These are phyloP conservation scores for Mycena galericulata DNA, from an alignment of 768 basidiomycete genomes.

Conservation along the genomic window DNA sequence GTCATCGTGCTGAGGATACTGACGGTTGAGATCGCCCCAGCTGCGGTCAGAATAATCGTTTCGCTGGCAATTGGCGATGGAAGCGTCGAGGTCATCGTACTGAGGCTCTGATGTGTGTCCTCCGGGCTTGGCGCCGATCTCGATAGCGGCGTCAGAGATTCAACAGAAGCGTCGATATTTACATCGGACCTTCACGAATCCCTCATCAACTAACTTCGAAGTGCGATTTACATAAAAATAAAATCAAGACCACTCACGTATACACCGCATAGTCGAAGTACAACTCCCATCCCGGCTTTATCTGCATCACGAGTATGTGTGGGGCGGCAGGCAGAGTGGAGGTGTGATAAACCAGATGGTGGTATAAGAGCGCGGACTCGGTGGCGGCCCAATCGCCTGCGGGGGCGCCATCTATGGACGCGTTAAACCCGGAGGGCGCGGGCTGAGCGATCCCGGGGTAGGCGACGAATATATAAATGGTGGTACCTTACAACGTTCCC, in stretches of 20 bases:
- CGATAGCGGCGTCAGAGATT: neutral
- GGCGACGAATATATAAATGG: constrained; percentile 13
- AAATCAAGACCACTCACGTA: neutral
- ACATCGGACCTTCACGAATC: neutral
- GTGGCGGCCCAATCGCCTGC: too few relatives aligned
- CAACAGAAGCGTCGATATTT: too few relatives aligned
- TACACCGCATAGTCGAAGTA: constrained; percentile 15
- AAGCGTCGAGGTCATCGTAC: too few relatives aligned
- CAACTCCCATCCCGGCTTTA: constrained; percentile 8
- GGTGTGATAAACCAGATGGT: too few relatives aligned
- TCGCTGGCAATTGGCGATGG: too few relatives aligned
- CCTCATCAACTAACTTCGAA: neutral
- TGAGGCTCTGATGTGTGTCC: neutral
- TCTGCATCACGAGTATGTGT: constrained; percentile 9
- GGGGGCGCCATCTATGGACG: neutral
- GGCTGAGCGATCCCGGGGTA: constrained; percentile 1
- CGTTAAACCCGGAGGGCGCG: constrained; percentile 1
- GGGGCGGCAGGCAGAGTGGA: neutral
- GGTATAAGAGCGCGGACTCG: too few relatives aligned
- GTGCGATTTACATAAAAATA: neutral
- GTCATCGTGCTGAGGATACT: too few relatives aligned
- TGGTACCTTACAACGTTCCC: too few relatives aligned
- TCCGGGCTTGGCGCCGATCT: neutral
- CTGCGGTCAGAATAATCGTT: too few relatives aligned
- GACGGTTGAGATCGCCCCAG: too few relatives aligned